Percentiles rank a stretch among this genome's conserved stretches.
Evolutionary conservation across 805 yeast species (phyloP).

Genomic region (Pichia cephalocereana): DNA sequence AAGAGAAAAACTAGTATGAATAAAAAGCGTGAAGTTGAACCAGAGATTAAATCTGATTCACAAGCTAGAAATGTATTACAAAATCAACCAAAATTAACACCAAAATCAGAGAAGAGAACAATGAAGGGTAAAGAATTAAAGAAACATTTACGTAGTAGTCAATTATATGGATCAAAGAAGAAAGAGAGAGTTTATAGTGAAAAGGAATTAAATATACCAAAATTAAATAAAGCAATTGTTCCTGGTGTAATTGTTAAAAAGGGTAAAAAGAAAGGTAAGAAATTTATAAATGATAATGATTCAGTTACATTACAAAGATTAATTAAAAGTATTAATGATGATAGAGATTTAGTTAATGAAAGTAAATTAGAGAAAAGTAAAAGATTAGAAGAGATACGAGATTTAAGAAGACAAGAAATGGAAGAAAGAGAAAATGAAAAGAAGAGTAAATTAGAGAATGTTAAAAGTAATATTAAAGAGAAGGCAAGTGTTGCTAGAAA

Average conservation of each 20-base stretch:
- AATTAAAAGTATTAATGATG: conserved; percentile 73
- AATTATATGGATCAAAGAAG: conserved; percentile 61
- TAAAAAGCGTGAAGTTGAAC: conserved; percentile 45
- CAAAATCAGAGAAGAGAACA: conserved; percentile 43
- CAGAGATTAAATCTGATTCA: conserved; percentile 59
- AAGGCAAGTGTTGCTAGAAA: conserved; percentile 65
- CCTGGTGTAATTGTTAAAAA: conserved; percentile 65
- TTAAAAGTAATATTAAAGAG: conserved; percentile 66
- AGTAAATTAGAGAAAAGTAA: conserved; percentile 85
- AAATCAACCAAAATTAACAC: conserved; percentile 49
- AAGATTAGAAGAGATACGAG: conserved; percentile 84
- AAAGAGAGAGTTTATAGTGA: conserved; percentile 55
- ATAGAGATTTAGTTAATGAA: conserved; percentile 68
- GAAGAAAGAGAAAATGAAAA: conserved; percentile 75
- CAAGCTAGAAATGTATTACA: conserved; percentile 61
- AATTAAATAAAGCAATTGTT: conserved; percentile 68
- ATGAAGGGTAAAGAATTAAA: conserved; percentile 45
- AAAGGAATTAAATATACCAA: conserved; percentile 71
- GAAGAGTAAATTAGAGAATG: conserved; percentile 58
- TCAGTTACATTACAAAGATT: conserved; percentile 53
- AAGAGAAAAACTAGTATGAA: conserved; percentile 48
- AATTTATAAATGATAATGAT: conserved; percentile 66
- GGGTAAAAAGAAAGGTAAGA: conserved; percentile 88
- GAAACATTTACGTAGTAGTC: conserved; percentile 54
- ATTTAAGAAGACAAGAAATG: conserved; percentile 74